Evolutionary conservation across 768 basidiomycete species (phyloP).

Genomic region (Obba rivulosa): DNA sequence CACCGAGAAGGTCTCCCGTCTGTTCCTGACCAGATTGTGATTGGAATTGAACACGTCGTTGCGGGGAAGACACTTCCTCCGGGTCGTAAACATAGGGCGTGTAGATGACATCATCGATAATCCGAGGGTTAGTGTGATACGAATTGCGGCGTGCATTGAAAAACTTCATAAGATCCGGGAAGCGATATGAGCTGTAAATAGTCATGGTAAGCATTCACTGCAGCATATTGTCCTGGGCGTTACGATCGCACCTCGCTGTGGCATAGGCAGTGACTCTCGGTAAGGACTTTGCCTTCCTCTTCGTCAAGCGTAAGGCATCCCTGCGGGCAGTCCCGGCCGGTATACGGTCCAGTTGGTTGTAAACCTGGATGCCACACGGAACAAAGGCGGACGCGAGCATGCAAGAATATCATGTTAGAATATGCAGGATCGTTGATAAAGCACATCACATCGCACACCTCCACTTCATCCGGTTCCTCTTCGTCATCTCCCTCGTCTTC

Average conservation of each 20-base stretch:
- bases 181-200: slow-evolving; percentile 76
- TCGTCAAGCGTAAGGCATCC: slow-evolving; percentile 85
- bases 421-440: neutral
- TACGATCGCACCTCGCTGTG: slow-evolving; percentile 67
- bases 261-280: slow-evolving; percentile 97
- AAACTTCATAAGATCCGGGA: slow-evolving; percentile 84
- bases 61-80: slow-evolving; percentile 7
- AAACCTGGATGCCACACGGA: slow-evolving; percentile 48
- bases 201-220: neutral
- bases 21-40: slow-evolving; percentile 9
- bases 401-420: no score
- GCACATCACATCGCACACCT: slow-evolving; percentile 35
- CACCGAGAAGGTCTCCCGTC: slow-evolving; percentile 76
- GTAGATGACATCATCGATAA: slow-evolving; percentile 92
- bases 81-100: slow-evolving; percentile 85
- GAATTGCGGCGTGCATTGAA: slow-evolving; percentile 77
- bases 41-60: slow-evolving; percentile 11
- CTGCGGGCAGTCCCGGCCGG: slow-evolving; percentile 91
- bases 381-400: neutral
- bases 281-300: slow-evolving; percentile 89
- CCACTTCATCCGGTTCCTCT: slow-evolving; percentile 56
- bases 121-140: slow-evolving; percentile 81
- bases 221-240: neutral
- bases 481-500: slow-evolving; percentile 68
- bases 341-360: slow-evolving; percentile 90